Conservation (phyloP, 495 filamentous ascomycete genomes). For the Amphirosellinia nigrospora region DNA sequence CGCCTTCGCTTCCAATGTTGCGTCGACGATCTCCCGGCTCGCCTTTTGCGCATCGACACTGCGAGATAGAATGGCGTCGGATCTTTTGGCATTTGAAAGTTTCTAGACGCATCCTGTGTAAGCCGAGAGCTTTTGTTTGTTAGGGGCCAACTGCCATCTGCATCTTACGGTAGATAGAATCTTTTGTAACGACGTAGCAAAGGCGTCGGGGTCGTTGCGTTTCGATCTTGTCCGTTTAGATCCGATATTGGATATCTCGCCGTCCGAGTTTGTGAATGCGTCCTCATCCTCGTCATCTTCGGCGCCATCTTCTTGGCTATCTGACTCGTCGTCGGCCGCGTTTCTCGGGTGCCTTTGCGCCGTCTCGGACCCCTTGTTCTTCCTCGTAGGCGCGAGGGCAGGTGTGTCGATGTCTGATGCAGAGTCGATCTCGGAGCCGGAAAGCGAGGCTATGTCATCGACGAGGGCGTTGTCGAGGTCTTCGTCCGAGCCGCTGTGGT, state of each 20-base stretch:
- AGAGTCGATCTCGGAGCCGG: constrained; percentile 47
- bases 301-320: constrained; percentile 38
- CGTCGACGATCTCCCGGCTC: constrained; percentile 68
- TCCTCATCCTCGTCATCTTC: constrained; percentile 40
- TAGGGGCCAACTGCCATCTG: background rate
- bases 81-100: constrained; percentile 75
- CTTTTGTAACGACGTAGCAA: constrained; percentile 88
- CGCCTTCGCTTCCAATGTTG: constrained; percentile 80
- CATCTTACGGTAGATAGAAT: constrained; percentile 69
- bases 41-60: constrained; percentile 70
- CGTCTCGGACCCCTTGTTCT: constrained; percentile 30
- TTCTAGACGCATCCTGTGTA: constrained; percentile 51
- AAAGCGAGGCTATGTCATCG: constrained; percentile 49
- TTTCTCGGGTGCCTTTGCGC: constrained; percentile 37
- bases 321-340: constrained; percentile 37
- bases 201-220: constrained; percentile 87
- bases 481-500: constrained; percentile 77
- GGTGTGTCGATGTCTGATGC: constrained; percentile 43
- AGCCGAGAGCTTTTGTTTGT: background rate
- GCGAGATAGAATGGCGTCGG: constrained; percentile 88
- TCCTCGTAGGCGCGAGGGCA: constrained; percentile 22
- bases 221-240: constrained; percentile 62
- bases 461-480: constrained; percentile 55
- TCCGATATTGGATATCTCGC: constrained; percentile 43
- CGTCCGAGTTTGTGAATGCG: constrained; percentile 39